Evolutionary conservation across 257 asterid genomes (phyloP), one percentile per base, ranked within the genome.

Genomic region (Solanum pinnatisectum): DNA sequence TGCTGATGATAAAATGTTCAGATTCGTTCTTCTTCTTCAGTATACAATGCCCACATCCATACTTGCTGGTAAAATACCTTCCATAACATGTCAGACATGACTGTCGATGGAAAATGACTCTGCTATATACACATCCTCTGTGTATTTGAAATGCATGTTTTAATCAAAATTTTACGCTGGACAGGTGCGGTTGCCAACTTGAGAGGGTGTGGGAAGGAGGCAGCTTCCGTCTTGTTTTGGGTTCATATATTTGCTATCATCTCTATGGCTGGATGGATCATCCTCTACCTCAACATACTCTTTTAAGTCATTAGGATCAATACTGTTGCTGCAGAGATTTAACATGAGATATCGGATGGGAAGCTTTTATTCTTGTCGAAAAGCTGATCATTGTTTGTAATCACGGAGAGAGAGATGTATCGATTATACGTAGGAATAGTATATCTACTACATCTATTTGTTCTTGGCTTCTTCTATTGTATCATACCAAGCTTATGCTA

Each of bases 191-290:
- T 97, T 86, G 99, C 99, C 67, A 97, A 90, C 91, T 91, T 97
- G 91, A 95, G 99, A 91, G 99, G 99, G 52, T 97, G 99, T 83
- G 99, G 99, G 71, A 92, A 91, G 91, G 99, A 96, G 90, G 95
- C 99, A 16, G 99, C 99, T 22, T 93, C 98, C 2, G 94, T 97
- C 73, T 93, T 97, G 85, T 97, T 97, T 90, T 97, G 99, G 99
- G 99, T 97, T 92, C 99, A 97, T 90, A 93, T 96, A 15, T 97
- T 97, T 87, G 99, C 99, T 39, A 68, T 96, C 82, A 88, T 97
- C 93, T 96, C 99, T 37, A 97, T 97, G 99, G 98, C 99, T 7
- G 99, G 98, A 70, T 97, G 99, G 99, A 94, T 97, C 52, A 92
- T 96, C 90, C 96, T 97, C 83, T 97, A 96, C 88, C 91, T 97